A percentile compares a stretch with the other conserved stretches of the same genome.
Evolutionary conservation across 257 asterid species (phyloP).

Genomic region (Solanum phureja): DNA sequence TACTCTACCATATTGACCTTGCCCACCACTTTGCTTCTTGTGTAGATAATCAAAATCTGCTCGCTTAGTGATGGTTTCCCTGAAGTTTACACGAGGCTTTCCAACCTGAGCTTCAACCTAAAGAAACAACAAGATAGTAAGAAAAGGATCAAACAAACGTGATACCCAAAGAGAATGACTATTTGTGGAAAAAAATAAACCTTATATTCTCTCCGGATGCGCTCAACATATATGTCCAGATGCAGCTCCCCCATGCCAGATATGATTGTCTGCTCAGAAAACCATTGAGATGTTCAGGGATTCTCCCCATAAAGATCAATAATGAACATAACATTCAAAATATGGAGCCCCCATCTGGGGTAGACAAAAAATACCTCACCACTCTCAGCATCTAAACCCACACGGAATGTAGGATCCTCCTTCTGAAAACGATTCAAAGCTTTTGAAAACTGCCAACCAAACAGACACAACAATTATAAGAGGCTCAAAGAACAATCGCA

Average conservation of each 20-base stretch:
- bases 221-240: conserved; percentile 94
- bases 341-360: background rate
- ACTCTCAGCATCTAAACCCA: conserved; percentile 92
- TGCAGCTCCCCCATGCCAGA: conserved; percentile 99
- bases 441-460: conserved; percentile 79
- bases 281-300: conserved; percentile 12
- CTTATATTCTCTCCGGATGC: conserved; percentile 96
- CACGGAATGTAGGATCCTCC: conserved; percentile 99
- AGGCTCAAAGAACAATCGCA: background rate
- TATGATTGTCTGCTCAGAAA: conserved; percentile 73
- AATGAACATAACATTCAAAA: background rate
- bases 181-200: conserved; percentile 18
- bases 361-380: conserved; percentile 52
- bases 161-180: background rate
- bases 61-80: conserved; percentile 92
- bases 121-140: conserved; percentile 11
- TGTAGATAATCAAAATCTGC: conserved; percentile 93
- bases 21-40: conserved; percentile 99
- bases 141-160: background rate
- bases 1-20: conserved; percentile 96
- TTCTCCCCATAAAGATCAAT: background rate
- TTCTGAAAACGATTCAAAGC: conserved; percentile 95
- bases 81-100: conserved; percentile 97
- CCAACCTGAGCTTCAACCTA: conserved; percentile 97
- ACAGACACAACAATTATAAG: background rate